phyloP scores from a whole-genome alignment of 306 rosid genomes.

The Trifolium dubium region DNA sequence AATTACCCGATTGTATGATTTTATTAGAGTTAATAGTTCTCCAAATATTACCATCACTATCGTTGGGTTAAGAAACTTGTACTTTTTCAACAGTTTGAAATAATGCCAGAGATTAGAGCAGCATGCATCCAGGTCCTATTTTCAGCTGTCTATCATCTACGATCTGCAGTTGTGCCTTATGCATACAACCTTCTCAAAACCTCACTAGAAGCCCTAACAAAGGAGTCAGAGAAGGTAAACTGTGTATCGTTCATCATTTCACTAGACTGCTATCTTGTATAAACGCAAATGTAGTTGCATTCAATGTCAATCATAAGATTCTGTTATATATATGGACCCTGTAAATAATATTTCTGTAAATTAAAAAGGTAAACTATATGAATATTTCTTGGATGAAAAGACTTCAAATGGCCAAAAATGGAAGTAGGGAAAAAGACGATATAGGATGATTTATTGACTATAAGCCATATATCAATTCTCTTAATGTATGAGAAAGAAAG shows the following conservation, averaged over 20 bases:
- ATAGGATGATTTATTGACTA: neutral
- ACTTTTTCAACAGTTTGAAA: slow-evolving; percentile 53
- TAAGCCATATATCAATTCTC: slow-evolving; percentile 22
- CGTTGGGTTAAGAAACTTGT: slow-evolving; percentile 40
- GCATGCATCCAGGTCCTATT: slow-evolving; percentile 88
- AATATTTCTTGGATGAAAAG: neutral
- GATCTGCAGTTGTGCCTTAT: slow-evolving; percentile 66
- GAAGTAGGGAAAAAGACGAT: neutral
- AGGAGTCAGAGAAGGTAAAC: slow-evolving; percentile 71
- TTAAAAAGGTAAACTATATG: slow-evolving; percentile 1
- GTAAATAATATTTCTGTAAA: neutral
- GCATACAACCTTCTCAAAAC: slow-evolving; percentile 64
- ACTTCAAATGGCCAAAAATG: neutral
- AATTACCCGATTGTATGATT: slow-evolving; percentile 14
- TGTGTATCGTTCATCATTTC: slow-evolving; percentile 6
- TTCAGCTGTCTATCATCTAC: slow-evolving; percentile 83
- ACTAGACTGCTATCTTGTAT: slow-evolving; percentile 22
- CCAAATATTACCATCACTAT: slow-evolving; percentile 24
- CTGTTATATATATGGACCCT: neutral
- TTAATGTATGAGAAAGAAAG: neutral
- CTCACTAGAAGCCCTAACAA: slow-evolving; percentile 68
- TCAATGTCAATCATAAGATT: slow-evolving; percentile 7
- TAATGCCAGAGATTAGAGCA: slow-evolving; percentile 67
- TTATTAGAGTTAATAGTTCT: slow-evolving; percentile 20
- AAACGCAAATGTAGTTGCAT: neutral